phyloP scores from a whole-genome alignment of 768 basidiomycete species.

The Lepiota brunneoincarnata region DNA sequence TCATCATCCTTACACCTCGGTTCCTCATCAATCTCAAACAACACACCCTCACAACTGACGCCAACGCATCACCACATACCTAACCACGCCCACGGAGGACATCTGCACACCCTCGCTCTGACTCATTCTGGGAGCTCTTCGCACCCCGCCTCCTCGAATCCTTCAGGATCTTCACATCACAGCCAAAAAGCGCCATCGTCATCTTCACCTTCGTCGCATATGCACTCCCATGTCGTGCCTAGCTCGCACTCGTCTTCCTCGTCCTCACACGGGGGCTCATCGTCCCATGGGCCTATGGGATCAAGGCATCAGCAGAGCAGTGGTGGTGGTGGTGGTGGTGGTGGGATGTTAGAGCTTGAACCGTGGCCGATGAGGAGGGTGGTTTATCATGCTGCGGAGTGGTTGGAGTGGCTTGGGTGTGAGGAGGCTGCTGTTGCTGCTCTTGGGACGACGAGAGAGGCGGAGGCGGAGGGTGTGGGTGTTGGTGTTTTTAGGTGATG shows the following conservation, averaged over 20 bases:
- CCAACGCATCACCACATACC: constrained; percentile 7
- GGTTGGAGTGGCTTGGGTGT: constrained; percentile 66
- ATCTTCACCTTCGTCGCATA: background rate
- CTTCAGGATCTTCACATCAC: background rate
- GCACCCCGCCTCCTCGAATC: background rate
- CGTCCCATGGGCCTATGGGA: background rate
- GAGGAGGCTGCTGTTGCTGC: constrained; percentile 41
- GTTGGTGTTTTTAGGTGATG: constrained; percentile 7
- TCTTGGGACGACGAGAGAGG: constrained; percentile 9
- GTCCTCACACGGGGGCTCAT: background rate
- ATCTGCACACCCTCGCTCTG: constrained; percentile 4
- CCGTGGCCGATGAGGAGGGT: constrained; percentile 56
- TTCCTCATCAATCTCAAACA: background rate
- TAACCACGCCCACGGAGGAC: constrained; percentile 9
- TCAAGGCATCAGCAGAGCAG: background rate
- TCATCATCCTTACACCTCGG: constrained; percentile 2
- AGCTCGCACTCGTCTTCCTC: background rate
- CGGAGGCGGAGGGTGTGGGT: constrained; percentile 10
- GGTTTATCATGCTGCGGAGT: constrained; percentile 51
- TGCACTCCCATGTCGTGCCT: background rate
- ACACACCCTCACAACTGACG: background rate
- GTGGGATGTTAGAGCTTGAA: constrained; percentile 37
- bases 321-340: constrained; percentile 16
- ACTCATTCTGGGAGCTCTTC: background rate
- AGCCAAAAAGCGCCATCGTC: constrained; percentile 3